Percentiles rank a stretch among this genome's conserved stretches.
phyloP scores from a whole-genome alignment of 2,329 filamentous ascomycete genomes.

The Botrytis galanthina region DNA sequence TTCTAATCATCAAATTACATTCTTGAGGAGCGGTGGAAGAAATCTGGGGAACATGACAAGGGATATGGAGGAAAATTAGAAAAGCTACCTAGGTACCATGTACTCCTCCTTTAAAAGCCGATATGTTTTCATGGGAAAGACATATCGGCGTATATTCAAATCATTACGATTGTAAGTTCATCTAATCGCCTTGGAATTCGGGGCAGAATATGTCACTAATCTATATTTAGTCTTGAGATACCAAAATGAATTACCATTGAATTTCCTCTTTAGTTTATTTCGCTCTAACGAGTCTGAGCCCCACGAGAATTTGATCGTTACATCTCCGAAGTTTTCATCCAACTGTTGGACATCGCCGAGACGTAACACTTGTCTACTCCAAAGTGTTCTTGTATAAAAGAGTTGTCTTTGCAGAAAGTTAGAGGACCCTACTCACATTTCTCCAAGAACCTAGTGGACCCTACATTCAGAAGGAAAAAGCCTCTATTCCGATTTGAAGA shows the following conservation, averaged over 20 bases:
- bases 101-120: constrained; percentile 13
- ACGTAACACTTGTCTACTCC: not conserved
- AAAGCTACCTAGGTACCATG: not conserved
- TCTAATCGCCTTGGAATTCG: not conserved
- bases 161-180: constrained; percentile 16
- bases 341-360: constrained; percentile 14
- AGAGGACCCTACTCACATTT: constrained; percentile 10
- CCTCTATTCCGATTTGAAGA: not conserved
- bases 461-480: not conserved
- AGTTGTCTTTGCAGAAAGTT: not conserved
- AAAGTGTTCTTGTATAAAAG: not conserved
- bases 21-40: not conserved
- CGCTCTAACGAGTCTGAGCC: not conserved
- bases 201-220: not conserved
- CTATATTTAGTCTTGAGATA: constrained; percentile 4
- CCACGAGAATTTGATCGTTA: constrained; percentile 4
- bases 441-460: constrained; percentile 8
- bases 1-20: constrained; percentile 1
- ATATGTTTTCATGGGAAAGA: constrained; percentile 16
- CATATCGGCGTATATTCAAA: constrained; percentile 22
- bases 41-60: not conserved
- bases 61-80: not conserved
- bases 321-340: constrained; percentile 12
- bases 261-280: not conserved
- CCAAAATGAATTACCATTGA: constrained; percentile 1